These are phyloP conservation scores for Caryopteris hybrid DNA, from an alignment of 305 asterid species.

Conservation along the genomic window DNA sequence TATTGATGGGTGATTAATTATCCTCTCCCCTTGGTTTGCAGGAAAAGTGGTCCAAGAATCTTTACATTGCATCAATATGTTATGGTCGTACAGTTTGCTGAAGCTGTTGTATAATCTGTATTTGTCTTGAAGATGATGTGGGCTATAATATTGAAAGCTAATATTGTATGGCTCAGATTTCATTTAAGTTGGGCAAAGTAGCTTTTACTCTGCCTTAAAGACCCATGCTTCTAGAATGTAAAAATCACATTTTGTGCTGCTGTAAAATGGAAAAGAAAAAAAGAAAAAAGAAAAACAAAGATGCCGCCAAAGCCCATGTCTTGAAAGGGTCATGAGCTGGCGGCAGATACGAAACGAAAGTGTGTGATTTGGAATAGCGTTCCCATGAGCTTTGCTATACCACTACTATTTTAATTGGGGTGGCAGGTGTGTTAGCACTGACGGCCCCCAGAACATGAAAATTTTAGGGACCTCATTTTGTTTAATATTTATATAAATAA, in stretches of 20 bases:
- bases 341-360: no score
- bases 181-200: not conserved
- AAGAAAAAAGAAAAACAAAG: no score
- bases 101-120: conserved; percentile 12
- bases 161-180: not conserved
- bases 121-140: not conserved
- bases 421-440: no score
- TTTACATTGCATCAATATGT: conserved; percentile 45
- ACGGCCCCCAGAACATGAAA: no score
- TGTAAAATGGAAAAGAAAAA: not conserved
- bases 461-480: no score
- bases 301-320: no score
- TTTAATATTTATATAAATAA: no score
- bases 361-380: no score
- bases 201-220: not conserved
- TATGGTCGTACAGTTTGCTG: conserved; percentile 48
- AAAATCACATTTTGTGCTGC: not conserved
- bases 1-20: not conserved
- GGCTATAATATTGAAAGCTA: not conserved
- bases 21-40: no score
- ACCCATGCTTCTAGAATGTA: not conserved
- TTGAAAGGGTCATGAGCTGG: no score
- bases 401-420: no score
- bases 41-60: conserved; percentile 50
- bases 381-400: no score